Conservation (phyloP, 169 alveolate species). For the Miamiensis avidus region DNA sequence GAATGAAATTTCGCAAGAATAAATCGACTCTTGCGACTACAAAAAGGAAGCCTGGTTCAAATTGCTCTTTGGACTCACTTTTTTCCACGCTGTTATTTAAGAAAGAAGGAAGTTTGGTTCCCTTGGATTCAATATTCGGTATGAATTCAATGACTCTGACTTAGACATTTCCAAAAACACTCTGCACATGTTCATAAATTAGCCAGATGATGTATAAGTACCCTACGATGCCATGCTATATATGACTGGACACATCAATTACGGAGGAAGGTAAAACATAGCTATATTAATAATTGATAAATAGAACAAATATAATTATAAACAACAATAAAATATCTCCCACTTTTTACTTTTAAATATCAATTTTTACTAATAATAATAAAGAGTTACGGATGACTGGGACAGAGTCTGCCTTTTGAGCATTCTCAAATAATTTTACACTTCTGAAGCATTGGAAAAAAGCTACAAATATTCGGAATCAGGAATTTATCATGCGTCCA, state of each 20-base stretch:
- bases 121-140: slow-evolving; percentile 93
- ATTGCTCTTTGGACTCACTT: slow-evolving; percentile 86
- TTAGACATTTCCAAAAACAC: slow-evolving; percentile 86
- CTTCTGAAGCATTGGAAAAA: slow-evolving; percentile 78
- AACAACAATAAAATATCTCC: no score
- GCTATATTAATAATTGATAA: no score
- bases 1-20: slow-evolving; percentile 76
- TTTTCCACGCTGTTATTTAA: slow-evolving; percentile 91
- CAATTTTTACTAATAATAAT: no score
- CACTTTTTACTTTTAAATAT: no score
- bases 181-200: slow-evolving; percentile 83
- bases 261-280: slow-evolving; percentile 92
- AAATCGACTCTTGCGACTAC: slow-evolving; percentile 59
- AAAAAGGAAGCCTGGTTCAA: slow-evolving; percentile 79
- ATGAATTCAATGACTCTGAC: slow-evolving; percentile 93
- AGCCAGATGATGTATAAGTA: slow-evolving; percentile 82
- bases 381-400: slow-evolving; percentile 94
- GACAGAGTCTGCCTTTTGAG: slow-evolving; percentile 89
- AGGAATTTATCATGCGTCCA: slow-evolving; percentile 80
- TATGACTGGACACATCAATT: slow-evolving; percentile 92
- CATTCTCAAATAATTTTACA: slow-evolving; percentile 77
- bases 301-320: no score
- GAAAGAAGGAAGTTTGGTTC: slow-evolving; percentile 95
- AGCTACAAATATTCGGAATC: slow-evolving; percentile 82
- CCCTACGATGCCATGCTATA: slow-evolving; percentile 92